A percentile compares a stretch with the other conserved stretches of the same genome.
These are phyloP conservation scores for Sabuloglossum arenarium DNA, from an alignment of 495 filamentous ascomycete species.

Conservation along the genomic window DNA sequence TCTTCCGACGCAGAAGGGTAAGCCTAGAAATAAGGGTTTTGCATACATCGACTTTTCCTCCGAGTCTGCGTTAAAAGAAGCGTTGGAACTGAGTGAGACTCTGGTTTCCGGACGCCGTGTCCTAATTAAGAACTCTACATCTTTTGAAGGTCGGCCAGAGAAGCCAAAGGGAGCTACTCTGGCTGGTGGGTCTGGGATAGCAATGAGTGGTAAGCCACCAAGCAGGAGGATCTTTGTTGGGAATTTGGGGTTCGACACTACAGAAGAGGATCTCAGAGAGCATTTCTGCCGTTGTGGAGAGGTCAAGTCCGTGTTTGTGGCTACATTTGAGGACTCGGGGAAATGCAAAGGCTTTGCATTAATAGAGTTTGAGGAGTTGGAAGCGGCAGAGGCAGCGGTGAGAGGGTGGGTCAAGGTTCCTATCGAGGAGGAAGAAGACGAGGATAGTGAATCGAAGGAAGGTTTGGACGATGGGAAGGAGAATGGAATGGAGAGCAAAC, in stretches of 20 bases:
- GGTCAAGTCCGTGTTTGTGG: slow-evolving; percentile 58
- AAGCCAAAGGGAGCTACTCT: slow-evolving; percentile 24
- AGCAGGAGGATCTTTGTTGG: slow-evolving; percentile 76
- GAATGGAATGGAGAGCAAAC: slow-evolving; percentile 18
- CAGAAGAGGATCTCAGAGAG: slow-evolving; percentile 54
- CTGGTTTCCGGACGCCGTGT: slow-evolving; percentile 53
- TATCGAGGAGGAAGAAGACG: slow-evolving; percentile 30
- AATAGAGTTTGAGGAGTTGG: slow-evolving; percentile 68
- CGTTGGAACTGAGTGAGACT: slow-evolving; percentile 60
- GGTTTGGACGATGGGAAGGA: slow-evolving; percentile 17
- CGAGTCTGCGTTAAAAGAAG: slow-evolving; percentile 42
- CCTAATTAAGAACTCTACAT: slow-evolving; percentile 79
- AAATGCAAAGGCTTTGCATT: slow-evolving; percentile 98
- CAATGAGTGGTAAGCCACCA: slow-evolving; percentile 32
- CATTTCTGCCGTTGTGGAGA: slow-evolving; percentile 72
- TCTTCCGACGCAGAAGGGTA: slow-evolving; percentile 14
- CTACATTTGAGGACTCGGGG: slow-evolving; percentile 88
- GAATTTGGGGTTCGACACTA: slow-evolving; percentile 70
- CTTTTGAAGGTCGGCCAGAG: slow-evolving; percentile 57
- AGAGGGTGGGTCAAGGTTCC: slow-evolving; percentile 48
- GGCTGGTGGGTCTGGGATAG: background rate
- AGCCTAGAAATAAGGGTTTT: slow-evolving; percentile 62
- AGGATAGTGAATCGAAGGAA: slow-evolving; percentile 31
- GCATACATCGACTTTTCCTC: slow-evolving; percentile 84
- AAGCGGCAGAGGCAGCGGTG: slow-evolving; percentile 56